Base-by-base conservation (phyloP, 2,329 filamentous ascomycete genomes). In the Hypoxylon rubiginosum region DNA sequence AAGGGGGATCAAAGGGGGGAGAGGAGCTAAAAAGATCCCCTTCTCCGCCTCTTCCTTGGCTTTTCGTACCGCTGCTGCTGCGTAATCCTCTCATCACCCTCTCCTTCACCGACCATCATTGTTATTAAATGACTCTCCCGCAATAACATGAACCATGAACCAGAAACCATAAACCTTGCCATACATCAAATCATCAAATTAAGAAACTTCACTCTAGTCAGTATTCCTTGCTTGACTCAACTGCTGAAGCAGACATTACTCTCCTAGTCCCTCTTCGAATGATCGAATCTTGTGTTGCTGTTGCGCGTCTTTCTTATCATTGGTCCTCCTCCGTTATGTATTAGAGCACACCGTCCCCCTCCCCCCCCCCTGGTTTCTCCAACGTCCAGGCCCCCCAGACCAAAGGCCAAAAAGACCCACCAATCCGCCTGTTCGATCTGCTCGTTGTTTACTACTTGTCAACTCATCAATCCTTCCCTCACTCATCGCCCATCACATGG, bases 61-160 rank as follows among this genome's bases (percentile, higher is more conserved):
- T 55, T 58, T 10, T 4, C 56, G n/a, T n/a, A 28, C 41, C 39
- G 17, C 49, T 19, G n/a, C 7, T 24, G 46, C 60, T 69, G 50
- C 64, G 67, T 67, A 69, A 69, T 67, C 58, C 34, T 57, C 55
- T 21, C 64, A 63, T 69, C 67, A 67, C 61, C 41, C 39, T 52
- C 34, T 53, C 30, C 19, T 30, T 36, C 28, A 32, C 26, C 43
- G 34, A 28, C 39, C 30, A 55, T 55, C 24, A 49, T 48, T 49
- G 19, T 53, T 49, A 28, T 15, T 51, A 56, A 36, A 59, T 43
- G 28, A 32, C 36, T 34, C 48, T 34, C 41, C 50, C 32, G 15
- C 56, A 39, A 59, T 62, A 50, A 62, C 36, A 53, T 46, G 50
- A 61, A 45, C 26, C 24, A 52, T 58, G 49, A 59, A 49, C 26